phyloP scores from a whole-genome alignment of 169 alveolate species.

The Cryptosporidium baileyi region DNA sequence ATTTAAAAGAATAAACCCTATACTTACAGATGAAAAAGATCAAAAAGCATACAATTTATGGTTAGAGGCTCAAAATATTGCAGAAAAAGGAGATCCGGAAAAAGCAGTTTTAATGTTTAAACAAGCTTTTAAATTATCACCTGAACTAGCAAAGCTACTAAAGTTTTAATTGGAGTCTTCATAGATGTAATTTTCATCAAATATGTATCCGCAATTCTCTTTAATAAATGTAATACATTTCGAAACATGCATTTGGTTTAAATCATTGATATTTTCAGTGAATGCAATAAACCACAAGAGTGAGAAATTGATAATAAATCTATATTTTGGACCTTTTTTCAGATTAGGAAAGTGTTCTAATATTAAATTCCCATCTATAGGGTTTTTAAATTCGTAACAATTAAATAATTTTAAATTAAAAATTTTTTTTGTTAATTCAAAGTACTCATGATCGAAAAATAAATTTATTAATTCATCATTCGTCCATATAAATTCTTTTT shows the following conservation, averaged over 20 bases:
- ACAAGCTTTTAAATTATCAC: constrained; percentile 34
- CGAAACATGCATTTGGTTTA: background rate
- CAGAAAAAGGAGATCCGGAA: constrained; percentile 14
- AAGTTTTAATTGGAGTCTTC: background rate
- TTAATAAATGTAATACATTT: constrained; percentile 4
- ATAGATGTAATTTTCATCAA: background rate
- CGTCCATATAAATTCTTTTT: background rate
- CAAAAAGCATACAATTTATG: constrained; percentile 45
- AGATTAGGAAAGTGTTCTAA: constrained; percentile 5
- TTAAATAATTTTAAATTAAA: background rate
- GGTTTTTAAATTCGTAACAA: constrained; percentile 3
- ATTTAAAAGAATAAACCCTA: constrained; percentile 67
- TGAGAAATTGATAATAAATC: background rate
- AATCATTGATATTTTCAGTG: background rate
- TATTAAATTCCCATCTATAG: constrained; percentile 29
- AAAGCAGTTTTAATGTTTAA: constrained; percentile 16
- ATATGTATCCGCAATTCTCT: background rate
- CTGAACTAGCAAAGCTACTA: constrained; percentile 46
- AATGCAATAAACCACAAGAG: constrained; percentile 46
- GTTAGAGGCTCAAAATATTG: constrained; percentile 33
- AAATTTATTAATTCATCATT: constrained; percentile 1
- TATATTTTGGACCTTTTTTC: constrained; percentile 57
- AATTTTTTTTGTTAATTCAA: constrained; percentile 13
- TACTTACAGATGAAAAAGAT: constrained; percentile 18
- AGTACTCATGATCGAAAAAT: background rate